These are phyloP conservation scores for Colletotrichum trifolii DNA, from an alignment of 2,329 filamentous ascomycete species.

Conservation along the genomic window DNA sequence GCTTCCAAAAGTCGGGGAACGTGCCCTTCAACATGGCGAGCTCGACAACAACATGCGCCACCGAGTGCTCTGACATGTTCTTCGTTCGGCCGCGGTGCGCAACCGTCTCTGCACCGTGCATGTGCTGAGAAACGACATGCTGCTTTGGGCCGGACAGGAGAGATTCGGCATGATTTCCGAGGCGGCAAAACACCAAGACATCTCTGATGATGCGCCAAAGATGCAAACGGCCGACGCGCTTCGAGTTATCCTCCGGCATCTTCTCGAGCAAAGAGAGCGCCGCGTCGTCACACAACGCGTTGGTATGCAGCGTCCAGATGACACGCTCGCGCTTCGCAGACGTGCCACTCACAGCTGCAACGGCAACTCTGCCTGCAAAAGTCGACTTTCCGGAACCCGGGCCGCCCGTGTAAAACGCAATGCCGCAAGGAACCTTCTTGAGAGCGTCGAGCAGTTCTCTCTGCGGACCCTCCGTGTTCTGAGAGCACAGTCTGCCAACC, in stretches of 20 bases:
- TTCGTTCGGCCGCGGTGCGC: no score
- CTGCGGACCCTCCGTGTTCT: conserved; percentile 2
- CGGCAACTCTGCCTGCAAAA: conserved; percentile 9
- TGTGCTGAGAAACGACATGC: no score
- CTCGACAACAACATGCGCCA: neutral
- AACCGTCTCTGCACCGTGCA: no score
- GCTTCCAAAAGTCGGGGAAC: neutral
- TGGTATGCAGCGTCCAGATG: conserved; percentile 19
- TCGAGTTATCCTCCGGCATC: neutral
- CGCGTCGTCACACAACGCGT: conserved; percentile 22
- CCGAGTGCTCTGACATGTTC: neutral
- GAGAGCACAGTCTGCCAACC: neutral
- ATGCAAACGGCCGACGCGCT: conserved; percentile 11
- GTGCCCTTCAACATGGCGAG: neutral
- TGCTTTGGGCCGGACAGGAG: no score
- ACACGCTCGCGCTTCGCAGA: neutral
- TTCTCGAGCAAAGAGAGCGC: conserved; percentile 1
- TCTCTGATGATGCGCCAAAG: neutral
- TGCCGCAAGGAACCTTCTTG: conserved; percentile 9
- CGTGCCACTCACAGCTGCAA: neutral
- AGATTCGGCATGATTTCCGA: no score
- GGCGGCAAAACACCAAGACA: neutral
- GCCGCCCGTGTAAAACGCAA: conserved; percentile 15
- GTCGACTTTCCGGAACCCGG: conserved; percentile 26
- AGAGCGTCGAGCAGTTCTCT: conserved; percentile 1